phyloP scores from a whole-genome alignment of 805 yeast species.

The Jamesozyma hellenica region DNA sequence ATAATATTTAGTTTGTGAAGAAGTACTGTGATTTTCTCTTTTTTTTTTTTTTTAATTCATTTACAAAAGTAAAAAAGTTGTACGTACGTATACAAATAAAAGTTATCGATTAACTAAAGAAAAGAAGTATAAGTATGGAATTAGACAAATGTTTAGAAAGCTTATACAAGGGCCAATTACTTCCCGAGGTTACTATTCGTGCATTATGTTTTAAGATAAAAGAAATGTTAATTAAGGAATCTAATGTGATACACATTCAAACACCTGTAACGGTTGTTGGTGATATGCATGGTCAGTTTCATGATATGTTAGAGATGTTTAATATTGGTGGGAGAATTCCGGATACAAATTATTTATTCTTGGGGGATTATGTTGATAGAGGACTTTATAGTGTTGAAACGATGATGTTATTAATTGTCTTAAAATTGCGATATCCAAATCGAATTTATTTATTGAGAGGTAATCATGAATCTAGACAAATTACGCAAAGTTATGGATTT shows the following conservation, averaged over 20 bases:
- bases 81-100: no score
- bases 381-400: slow-evolving; percentile 93
- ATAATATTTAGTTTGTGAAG: no score
- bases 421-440: slow-evolving; percentile 80
- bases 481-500: slow-evolving; percentile 94
- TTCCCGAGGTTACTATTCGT: slow-evolving; percentile 60
- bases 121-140: slow-evolving; percentile 29
- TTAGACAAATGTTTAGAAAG: slow-evolving; percentile 64
- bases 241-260: slow-evolving; percentile 74
- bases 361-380: slow-evolving; percentile 95
- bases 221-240: slow-evolving; percentile 66
- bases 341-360: slow-evolving; percentile 80
- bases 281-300: slow-evolving; percentile 95
- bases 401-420: slow-evolving; percentile 66
- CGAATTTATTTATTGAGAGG: slow-evolving; percentile 81
- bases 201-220: slow-evolving; percentile 74
- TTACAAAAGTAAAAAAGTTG: no score
- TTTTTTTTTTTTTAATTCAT: no score
- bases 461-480: slow-evolving; percentile 92
- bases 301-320: slow-evolving; percentile 85
- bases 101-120: no score
- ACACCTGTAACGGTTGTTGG: slow-evolving; percentile 95
- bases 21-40: no score
- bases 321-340: slow-evolving; percentile 91
- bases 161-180: slow-evolving; percentile 50